Evolutionary conservation across 805 yeast genomes (phyloP).

Genomic region (Hanseniaspora pseudoguilliermondii): DNA sequence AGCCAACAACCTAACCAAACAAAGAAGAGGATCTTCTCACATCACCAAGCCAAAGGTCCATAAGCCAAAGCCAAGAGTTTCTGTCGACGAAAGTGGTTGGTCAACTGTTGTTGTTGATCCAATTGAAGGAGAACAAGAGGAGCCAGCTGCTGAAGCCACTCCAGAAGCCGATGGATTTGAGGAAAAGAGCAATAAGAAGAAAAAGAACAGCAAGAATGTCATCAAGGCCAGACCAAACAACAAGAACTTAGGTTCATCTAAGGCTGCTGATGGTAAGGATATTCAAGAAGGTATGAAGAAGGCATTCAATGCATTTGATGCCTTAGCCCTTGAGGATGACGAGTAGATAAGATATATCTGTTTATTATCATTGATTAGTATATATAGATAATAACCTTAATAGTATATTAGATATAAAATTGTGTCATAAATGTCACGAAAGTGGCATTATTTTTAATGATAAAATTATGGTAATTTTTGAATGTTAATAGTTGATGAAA

Average conservation of each 20-base stretch:
- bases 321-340: slow-evolving; percentile 48
- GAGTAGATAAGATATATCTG: slow-evolving; percentile 29
- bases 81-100: slow-evolving; percentile 73
- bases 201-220: slow-evolving; percentile 32
- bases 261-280: slow-evolving; percentile 63
- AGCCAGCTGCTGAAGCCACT: slow-evolving; percentile 20
- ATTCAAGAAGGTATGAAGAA: slow-evolving; percentile 54
- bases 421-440: no score
- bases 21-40: slow-evolving; percentile 52
- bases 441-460: no score
- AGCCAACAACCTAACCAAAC: slow-evolving; percentile 30
- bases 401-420: neutral
- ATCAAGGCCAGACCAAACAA: slow-evolving; percentile 55
- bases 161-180: slow-evolving; percentile 12
- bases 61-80: slow-evolving; percentile 39
- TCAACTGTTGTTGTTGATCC: slow-evolving; percentile 40
- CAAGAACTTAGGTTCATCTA: slow-evolving; percentile 61
- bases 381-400: neutral
- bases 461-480: no score
- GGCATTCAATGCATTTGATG: slow-evolving; percentile 71
- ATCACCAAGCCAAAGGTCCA: slow-evolving; percentile 41
- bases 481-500: no score
- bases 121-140: slow-evolving; percentile 26
- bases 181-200: slow-evolving; percentile 32
- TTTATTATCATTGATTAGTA: neutral